phyloP scores from a whole-genome alignment of 768 basidiomycete genomes.

The Boletus vinaceobasis region DNA sequence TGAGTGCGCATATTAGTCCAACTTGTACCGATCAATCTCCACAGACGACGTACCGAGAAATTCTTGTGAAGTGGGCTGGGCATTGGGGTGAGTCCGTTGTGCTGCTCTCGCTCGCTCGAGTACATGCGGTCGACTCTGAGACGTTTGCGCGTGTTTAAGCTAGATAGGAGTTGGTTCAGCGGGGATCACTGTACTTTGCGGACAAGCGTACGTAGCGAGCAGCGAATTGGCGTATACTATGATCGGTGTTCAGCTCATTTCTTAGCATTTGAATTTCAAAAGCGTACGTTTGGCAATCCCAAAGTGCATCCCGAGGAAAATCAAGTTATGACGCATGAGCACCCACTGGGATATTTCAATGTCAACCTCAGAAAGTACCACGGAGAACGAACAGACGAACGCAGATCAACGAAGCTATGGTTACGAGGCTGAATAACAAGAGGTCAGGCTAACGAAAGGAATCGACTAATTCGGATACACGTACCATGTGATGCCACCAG shows the following conservation, averaged over 20 bases:
- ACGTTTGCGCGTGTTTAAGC: conserved; percentile 32
- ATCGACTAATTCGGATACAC: neutral
- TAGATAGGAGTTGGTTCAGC: neutral
- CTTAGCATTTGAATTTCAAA: neutral
- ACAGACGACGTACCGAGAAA: conserved; percentile 20
- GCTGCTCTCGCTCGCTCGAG: conserved; percentile 27
- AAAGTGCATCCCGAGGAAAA: conserved; percentile 36
- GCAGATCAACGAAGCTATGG: conserved; percentile 32
- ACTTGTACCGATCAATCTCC: neutral
- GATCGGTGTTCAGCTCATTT: neutral
- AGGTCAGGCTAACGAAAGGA: neutral
- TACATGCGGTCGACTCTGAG: conserved; percentile 22
- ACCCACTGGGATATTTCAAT: conserved; percentile 21
- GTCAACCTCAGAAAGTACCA: neutral
- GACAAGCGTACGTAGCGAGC: conserved; percentile 30
- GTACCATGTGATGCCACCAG: conserved; percentile 46
- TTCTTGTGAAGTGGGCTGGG: conserved; percentile 20
- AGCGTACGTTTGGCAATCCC: conserved; percentile 32
- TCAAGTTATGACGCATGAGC: conserved; percentile 33
- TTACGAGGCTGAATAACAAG: conserved; percentile 22
- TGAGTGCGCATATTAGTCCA: neutral
- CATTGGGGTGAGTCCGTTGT: conserved; percentile 7
- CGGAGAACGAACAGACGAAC: conserved; percentile 12
- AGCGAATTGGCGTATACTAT: conserved; percentile 34
- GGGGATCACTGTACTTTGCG: neutral